Evolutionary conservation across 164 flowering plant genomes (phyloP).

Genomic region (Chloranthus sessilifolius): DNA sequence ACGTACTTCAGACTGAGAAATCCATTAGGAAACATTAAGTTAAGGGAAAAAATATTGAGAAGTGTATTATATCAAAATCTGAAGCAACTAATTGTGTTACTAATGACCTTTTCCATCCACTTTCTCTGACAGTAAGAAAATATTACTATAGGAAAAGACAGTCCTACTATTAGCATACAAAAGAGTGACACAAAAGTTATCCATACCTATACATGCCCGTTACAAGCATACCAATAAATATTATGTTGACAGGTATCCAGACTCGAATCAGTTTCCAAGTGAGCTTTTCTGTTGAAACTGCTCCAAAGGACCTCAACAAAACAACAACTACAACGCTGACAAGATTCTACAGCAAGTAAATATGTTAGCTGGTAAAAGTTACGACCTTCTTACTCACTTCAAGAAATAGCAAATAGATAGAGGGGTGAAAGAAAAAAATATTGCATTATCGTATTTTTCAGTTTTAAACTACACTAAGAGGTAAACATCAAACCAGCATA

Average conservation of each 20-base stretch:
- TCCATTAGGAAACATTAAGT: background rate
- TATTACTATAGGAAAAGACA: too few relatives aligned
- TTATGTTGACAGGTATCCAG: slow-evolving; percentile 81
- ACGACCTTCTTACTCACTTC: background rate
- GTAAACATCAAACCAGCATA: too few relatives aligned
- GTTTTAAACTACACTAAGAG: too few relatives aligned
- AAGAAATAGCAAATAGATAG: background rate
- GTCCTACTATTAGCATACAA: too few relatives aligned
- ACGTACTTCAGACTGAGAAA: slow-evolving; percentile 70
- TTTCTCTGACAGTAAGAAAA: too few relatives aligned
- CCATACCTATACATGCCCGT: slow-evolving; percentile 61
- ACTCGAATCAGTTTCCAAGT: slow-evolving; percentile 61
- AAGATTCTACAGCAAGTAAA: slow-evolving; percentile 50
- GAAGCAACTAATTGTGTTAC: too few relatives aligned
- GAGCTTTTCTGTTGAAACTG: slow-evolving; percentile 52
- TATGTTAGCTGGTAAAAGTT: background rate
- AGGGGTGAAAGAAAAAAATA: background rate
- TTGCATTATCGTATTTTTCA: too few relatives aligned
- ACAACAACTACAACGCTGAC: slow-evolving; percentile 44
- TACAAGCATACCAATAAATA: slow-evolving; percentile 82
- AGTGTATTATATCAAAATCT: too few relatives aligned
- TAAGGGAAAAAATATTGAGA: background rate
- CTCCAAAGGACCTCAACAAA: slow-evolving; percentile 34
- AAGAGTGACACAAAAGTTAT: slow-evolving; percentile 3
- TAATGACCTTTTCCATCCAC: too few relatives aligned